Evolutionary conservation across 768 basidiomycete genomes (phyloP).

Genomic region (Plicaturopsis crispa): DNA sequence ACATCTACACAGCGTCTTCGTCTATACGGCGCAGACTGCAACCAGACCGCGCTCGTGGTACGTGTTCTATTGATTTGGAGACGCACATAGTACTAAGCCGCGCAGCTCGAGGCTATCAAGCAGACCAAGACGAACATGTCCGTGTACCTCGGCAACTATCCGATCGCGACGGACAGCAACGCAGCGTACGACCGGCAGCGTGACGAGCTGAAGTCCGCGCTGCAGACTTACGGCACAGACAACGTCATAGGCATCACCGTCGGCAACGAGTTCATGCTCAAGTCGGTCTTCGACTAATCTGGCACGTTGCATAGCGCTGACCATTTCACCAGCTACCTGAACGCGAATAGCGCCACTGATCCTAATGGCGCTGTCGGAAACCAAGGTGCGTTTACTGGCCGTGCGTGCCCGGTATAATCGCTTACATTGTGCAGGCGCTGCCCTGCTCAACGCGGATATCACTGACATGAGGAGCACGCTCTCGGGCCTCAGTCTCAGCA

Average conservation of each 20-base stretch:
- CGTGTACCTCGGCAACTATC: slow-evolving; percentile 73
- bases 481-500: slow-evolving; percentile 42
- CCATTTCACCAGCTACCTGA: slow-evolving; percentile 45
- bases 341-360: slow-evolving; percentile 35
- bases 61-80: slow-evolving; percentile 14
- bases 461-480: slow-evolving; percentile 56
- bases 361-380: slow-evolving; percentile 57
- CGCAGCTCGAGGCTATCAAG: slow-evolving; percentile 77
- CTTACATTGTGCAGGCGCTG: slow-evolving; percentile 35
- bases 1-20: slow-evolving; percentile 44
- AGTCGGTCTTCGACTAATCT: slow-evolving; percentile 34
- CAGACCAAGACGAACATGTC: slow-evolving; percentile 83
- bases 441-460: slow-evolving; percentile 59
- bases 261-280: slow-evolving; percentile 86
- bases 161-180: slow-evolving; percentile 50
- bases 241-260: slow-evolving; percentile 80
- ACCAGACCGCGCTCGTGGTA: slow-evolving; percentile 70
- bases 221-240: slow-evolving; percentile 71
- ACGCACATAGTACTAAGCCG: background rate
- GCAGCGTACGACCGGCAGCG: slow-evolving; percentile 72
- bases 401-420: background rate
- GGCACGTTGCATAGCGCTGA: slow-evolving; percentile 1
- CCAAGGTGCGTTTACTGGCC: slow-evolving; percentile 1
- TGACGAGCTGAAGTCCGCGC: slow-evolving; percentile 52
- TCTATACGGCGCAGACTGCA: slow-evolving; percentile 85